Conservation (phyloP, 78 protist genomes). For the Dictyostelium capitatum region DNA sequence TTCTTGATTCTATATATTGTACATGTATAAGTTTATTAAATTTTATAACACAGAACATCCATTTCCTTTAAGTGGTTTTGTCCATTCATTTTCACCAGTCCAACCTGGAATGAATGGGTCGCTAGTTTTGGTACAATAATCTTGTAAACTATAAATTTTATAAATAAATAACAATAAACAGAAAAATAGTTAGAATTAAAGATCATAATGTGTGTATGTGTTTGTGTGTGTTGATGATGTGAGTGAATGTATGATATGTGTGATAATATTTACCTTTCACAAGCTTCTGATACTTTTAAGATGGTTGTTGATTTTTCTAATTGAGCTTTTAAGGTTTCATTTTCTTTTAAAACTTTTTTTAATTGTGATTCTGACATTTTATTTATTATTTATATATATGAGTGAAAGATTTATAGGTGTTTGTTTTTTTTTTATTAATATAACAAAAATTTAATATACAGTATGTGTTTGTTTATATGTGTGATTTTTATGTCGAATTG, state of each 20-base stretch:
- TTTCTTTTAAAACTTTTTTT: slow-evolving; percentile 73
- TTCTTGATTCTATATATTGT: neutral
- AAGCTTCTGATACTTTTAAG: slow-evolving; percentile 72
- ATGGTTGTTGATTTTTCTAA: slow-evolving; percentile 62
- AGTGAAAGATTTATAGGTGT: neutral
- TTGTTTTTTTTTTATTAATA: no score
- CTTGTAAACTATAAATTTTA: slow-evolving; percentile 59
- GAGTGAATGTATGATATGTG: neutral
- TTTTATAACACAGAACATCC: slow-evolving; percentile 69
- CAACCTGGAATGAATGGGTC: slow-evolving; percentile 82
- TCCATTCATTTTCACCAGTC: slow-evolving; percentile 81
- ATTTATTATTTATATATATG: neutral
- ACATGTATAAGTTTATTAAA: neutral
- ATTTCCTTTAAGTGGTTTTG: slow-evolving; percentile 76
- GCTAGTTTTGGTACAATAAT: slow-evolving; percentile 57
- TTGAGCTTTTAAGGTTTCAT: slow-evolving; percentile 64
- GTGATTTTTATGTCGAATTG: neutral
- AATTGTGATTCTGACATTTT: slow-evolving; percentile 77
- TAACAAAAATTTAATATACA: neutral
- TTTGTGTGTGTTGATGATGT: neutral
- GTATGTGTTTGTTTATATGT: neutral
- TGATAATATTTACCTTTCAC: slow-evolving; percentile 56
- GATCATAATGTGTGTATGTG: neutral
- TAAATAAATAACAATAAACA: neutral
- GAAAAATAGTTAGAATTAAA: neutral